Evolutionary conservation across 2,329 filamentous ascomycete genomes (phyloP).

Genomic region (Penicillium sp.): DNA sequence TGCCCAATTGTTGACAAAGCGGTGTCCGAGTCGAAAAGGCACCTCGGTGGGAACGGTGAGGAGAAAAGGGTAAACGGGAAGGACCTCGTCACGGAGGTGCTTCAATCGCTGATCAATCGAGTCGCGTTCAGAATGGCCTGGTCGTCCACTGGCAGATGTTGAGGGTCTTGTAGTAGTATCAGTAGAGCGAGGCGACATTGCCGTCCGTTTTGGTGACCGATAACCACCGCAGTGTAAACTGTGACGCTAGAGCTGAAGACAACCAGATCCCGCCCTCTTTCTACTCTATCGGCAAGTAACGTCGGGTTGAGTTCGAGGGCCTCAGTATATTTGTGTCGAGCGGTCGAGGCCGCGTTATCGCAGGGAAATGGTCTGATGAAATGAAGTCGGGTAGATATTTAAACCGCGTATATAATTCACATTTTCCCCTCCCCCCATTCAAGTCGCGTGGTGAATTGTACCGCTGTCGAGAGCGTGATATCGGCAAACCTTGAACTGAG

Average conservation of each 20-base stretch:
- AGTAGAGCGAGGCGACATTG: conserved; percentile 43
- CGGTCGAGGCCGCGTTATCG: background rate
- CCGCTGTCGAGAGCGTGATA: background rate
- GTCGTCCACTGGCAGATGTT: conserved; percentile 28
- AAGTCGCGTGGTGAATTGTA: conserved; percentile 5
- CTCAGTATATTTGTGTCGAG: background rate
- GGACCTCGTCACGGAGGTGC: conserved; percentile 46
- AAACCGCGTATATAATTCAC: conserved; percentile 6
- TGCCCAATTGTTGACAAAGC: conserved; percentile 53
- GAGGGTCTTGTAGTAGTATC: conserved; percentile 32
- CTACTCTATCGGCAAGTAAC: background rate
- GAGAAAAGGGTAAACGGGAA: conserved; percentile 52
- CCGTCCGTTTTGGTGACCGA: conserved; percentile 31
- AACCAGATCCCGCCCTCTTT: background rate
- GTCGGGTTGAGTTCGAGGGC: background rate
- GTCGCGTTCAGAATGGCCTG: conserved; percentile 32
- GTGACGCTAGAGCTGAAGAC: conserved; percentile 3
- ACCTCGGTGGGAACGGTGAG: conserved; percentile 53
- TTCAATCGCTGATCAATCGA: conserved; percentile 44
- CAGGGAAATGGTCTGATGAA: background rate
- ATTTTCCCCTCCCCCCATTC: conserved; percentile 18
- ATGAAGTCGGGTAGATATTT: background rate
- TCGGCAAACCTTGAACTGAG: background rate
- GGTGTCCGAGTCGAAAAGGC: conserved; percentile 49
- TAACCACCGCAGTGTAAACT: conserved; percentile 4